Evolutionary conservation across 1,139 yeast genomes (phyloP).

Genomic region (Sugiyamaella grinbergsii): DNA sequence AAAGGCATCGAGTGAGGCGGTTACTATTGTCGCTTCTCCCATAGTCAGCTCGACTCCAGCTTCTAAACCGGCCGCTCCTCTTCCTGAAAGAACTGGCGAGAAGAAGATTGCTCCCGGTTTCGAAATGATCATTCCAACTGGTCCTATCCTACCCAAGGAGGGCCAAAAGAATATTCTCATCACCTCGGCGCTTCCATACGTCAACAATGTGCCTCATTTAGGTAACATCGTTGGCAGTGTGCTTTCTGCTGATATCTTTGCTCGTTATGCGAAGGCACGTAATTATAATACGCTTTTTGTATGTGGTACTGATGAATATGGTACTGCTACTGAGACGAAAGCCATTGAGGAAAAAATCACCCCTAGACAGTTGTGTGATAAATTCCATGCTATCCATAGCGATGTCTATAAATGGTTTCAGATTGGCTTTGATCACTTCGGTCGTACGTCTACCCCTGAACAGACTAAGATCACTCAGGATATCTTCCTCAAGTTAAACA

Average conservation of each 20-base stretch:
- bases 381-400: constrained; percentile 81
- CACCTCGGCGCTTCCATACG: constrained; percentile 96
- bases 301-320: constrained; percentile 99
- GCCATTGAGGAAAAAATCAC: constrained; percentile 91
- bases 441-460: constrained; percentile 88
- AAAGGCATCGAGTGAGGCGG: constrained; percentile 20
- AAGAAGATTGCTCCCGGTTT: constrained; percentile 45
- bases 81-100: constrained; percentile 59
- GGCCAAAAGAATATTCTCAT: constrained; percentile 79
- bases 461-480: constrained; percentile 97
- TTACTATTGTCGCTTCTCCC: constrained; percentile 32
- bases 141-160: constrained; percentile 56
- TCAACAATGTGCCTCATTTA: constrained; percentile 95
- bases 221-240: constrained; percentile 97
- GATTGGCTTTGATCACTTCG: constrained; percentile 90
- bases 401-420: constrained; percentile 97
- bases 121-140: constrained; percentile 38
- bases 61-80: constrained; percentile 40
- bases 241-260: constrained; percentile 88
- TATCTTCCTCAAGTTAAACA: constrained; percentile 71
- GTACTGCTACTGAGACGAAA: constrained; percentile 98
- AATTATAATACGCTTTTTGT: constrained; percentile 81
- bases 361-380: constrained; percentile 86
- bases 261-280: constrained; percentile 87
- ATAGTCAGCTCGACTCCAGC: too few species aligned